Conservation (phyloP, 176 grass and related monocot genomes). For the Typha latifolia region DNA sequence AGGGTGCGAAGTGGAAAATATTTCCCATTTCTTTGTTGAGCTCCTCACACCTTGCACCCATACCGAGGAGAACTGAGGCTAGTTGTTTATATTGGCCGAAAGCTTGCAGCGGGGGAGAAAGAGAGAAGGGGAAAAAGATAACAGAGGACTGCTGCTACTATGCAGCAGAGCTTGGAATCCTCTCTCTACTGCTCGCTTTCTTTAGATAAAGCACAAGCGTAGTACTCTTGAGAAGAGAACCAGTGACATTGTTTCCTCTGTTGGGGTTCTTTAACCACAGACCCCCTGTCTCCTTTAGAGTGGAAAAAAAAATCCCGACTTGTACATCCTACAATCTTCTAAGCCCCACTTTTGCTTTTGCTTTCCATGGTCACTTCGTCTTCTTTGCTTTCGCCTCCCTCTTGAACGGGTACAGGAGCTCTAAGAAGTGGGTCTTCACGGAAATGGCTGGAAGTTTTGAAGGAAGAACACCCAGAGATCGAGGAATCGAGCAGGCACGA, state of each 20-base stretch:
- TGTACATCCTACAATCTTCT: background rate
- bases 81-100: background rate
- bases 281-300: slow-evolving; percentile 43
- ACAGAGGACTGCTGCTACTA: slow-evolving; percentile 19
- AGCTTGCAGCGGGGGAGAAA: background rate
- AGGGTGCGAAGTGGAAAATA: background rate
- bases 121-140: slow-evolving; percentile 11
- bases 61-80: slow-evolving; percentile 14
- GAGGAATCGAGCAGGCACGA: slow-evolving; percentile 65
- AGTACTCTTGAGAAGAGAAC: slow-evolving; percentile 4
- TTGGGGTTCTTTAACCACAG: slow-evolving; percentile 23
- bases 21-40: background rate
- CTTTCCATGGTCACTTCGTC: slow-evolving; percentile 49
- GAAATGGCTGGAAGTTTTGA: slow-evolving; percentile 62
- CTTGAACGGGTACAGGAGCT: slow-evolving; percentile 32
- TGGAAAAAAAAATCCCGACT: background rate
- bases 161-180: slow-evolving; percentile 21
- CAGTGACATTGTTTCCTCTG: background rate
- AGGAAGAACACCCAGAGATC: slow-evolving; percentile 36
- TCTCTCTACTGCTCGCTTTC: slow-evolving; percentile 26
- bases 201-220: slow-evolving; percentile 1
- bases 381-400: slow-evolving; percentile 30
- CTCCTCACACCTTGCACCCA: background rate
- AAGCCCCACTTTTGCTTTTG: slow-evolving; percentile 12
- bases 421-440: slow-evolving; percentile 5